A percentile compares a stretch with the other conserved stretches of the same genome.
phyloP scores from a whole-genome alignment of 176 grass and related monocot genomes.

The Carex scoparia region DNA sequence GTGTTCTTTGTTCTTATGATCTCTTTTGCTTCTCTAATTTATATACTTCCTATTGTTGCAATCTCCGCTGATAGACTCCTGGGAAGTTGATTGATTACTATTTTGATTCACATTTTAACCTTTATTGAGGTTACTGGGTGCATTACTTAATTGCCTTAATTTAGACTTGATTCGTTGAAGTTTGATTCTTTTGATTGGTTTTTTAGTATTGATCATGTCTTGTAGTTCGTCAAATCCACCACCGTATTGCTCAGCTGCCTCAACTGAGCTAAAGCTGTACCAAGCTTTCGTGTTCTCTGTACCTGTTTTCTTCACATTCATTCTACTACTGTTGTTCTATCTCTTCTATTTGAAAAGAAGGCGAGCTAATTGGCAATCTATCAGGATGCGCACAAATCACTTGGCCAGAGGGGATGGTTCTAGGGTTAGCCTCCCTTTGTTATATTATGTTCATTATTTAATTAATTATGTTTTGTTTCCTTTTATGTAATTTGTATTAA shows the following conservation, averaged over 20 bases:
- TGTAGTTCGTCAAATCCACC: constrained; percentile 65
- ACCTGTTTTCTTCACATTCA: constrained; percentile 83
- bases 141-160: neutral
- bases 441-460: neutral
- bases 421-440: constrained; percentile 37
- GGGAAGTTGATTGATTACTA: neutral
- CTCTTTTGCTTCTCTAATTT: neutral
- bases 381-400: constrained; percentile 57
- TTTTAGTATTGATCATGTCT: constrained; percentile 51
- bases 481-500: neutral
- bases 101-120: neutral
- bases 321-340: constrained; percentile 83
- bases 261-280: constrained; percentile 86
- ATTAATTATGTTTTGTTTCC: neutral
- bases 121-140: neutral
- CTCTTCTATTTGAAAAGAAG: constrained; percentile 73
- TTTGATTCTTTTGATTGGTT: neutral
- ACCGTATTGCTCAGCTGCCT: constrained; percentile 56
- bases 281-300: constrained; percentile 91
- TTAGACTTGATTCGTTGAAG: neutral
- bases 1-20: neutral
- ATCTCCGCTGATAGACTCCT: neutral
- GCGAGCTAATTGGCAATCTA: constrained; percentile 79
- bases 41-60: neutral
- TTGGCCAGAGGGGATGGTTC: constrained; percentile 56